Percentiles rank a stretch among this genome's conserved stretches.
Conservation (phyloP, 495 filamentous ascomycete genomes). For the Neurospora sp. region DNA sequence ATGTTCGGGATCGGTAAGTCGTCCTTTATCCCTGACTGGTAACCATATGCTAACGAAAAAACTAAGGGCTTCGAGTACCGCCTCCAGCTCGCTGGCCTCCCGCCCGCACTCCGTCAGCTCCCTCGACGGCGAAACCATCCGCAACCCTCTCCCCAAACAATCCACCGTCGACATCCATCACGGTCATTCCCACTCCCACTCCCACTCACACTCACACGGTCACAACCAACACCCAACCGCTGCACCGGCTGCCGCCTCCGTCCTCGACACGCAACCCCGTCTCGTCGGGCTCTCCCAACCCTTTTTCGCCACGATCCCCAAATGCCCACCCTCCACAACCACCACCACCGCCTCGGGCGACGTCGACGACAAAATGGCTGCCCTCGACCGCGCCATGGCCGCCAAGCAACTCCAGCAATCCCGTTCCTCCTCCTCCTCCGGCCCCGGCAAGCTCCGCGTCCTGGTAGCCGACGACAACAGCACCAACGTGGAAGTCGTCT, state of each 20-base stretch:
- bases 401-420: conserved; percentile 25
- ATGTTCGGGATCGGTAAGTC: conserved; percentile 52
- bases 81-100: conserved; percentile 48
- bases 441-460: conserved; percentile 59
- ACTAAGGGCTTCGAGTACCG: conserved; percentile 33
- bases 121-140: conserved; percentile 50
- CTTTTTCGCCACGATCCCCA: conserved; percentile 60
- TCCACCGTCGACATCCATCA: conserved; percentile 19
- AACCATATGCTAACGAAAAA: conserved; percentile 23
- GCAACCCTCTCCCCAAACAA: conserved; percentile 21
- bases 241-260: conserved; percentile 7
- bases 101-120: conserved; percentile 67
- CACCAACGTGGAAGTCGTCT: conserved; percentile 90
- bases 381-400: conserved; percentile 38
- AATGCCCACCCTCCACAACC: conserved; percentile 17
- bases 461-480: conserved; percentile 93
- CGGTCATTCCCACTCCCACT: background rate
- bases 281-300: conserved; percentile 77
- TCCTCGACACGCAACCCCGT: conserved; percentile 53
- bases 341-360: background rate
- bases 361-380: conserved; percentile 28
- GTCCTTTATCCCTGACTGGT: conserved; percentile 4
- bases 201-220: background rate
- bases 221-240: background rate
- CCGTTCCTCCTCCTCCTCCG: conserved; percentile 7